Base-by-base conservation (phyloP, 257 asterid species). In the Fraxinus anomala region DNA sequence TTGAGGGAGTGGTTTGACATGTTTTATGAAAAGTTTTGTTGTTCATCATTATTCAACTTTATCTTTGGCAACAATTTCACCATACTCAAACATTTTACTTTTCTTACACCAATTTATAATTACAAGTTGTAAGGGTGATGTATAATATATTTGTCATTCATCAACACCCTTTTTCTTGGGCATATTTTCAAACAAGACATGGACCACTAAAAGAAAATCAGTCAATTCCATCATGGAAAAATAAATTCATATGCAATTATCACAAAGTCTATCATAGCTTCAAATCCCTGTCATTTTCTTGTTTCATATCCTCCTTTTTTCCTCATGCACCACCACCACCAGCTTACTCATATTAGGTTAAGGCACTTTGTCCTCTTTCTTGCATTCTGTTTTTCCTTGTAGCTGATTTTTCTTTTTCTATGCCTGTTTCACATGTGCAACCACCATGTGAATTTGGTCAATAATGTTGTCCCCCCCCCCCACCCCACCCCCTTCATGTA, bases 381-480 rank as follows among this genome's bases (percentile, higher is more conserved):
- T 47, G 21, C 37, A 36, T 13, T 72, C 9, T 40, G 47, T 21
- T 72, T 40, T 23, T 68, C 23, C 21, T 40, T 5, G 4, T 40
- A 66, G 34, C 59, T 67, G 72, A 70, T 73, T 47, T 42, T 68
- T 47, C 70, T 42, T 54, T 61, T 71, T 28, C 13, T 26, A 40
- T 70, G 65, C 17, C 67, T 30, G 76, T 63, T n/a, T 79, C 8
- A 12, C 75, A 70, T 79, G 76, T 63, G 80, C 78, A 79, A 81
- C 76, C 84, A 85, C 79, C 88, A 77, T 84, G 86, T 85, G 88
- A 85, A 73, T 36, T 37, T 13, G 68, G 73, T 6, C 81, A 77
- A 80, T 82, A 76, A 85, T 82, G 63, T 56, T 82, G 82, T 31
- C 56, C 30, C 76, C 68, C 28, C 34, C 5, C 34, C 34, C 34